phyloP scores from a whole-genome alignment of 345 rosid species.

The Citrus unshiu region DNA sequence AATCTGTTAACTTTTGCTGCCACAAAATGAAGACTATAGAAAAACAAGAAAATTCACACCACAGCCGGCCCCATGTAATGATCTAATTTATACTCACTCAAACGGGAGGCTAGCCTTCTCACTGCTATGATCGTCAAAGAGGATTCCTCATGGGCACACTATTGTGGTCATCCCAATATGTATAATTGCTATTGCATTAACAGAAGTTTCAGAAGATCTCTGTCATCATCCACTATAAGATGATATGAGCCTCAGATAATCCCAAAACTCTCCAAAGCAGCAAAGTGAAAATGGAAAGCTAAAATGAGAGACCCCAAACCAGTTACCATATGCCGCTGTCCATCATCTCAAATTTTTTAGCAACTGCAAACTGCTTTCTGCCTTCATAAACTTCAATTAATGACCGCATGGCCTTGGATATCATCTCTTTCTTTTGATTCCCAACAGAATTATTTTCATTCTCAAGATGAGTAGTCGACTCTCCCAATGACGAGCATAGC shows the following conservation, averaged over 20 bases:
- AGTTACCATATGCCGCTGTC: conserved; percentile 17
- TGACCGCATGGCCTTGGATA: conserved; percentile 60
- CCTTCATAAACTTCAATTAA: conserved; percentile 42
- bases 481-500: conserved; percentile 50
- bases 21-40: neutral
- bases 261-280: neutral
- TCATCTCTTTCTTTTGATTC: conserved; percentile 68
- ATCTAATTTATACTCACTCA: neutral
- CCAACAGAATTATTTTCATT: conserved; percentile 27
- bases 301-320: neutral
- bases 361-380: conserved; percentile 28
- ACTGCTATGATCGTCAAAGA: neutral
- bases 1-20: neutral
- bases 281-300: neutral
- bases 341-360: conserved; percentile 44
- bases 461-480: conserved; percentile 27
- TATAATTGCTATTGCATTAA: neutral
- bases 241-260: neutral
- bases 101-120: neutral
- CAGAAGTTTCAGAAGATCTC: neutral
- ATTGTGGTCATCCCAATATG: neutral
- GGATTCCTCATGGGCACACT: neutral
- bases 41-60: neutral
- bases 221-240: neutral
- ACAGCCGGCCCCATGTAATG: neutral